A percentile compares a stretch with the other conserved stretches of the same genome.
These are phyloP conservation scores for Fusarium goolgardi DNA, from an alignment of 2,329 filamentous ascomycete species.

Conservation along the genomic window DNA sequence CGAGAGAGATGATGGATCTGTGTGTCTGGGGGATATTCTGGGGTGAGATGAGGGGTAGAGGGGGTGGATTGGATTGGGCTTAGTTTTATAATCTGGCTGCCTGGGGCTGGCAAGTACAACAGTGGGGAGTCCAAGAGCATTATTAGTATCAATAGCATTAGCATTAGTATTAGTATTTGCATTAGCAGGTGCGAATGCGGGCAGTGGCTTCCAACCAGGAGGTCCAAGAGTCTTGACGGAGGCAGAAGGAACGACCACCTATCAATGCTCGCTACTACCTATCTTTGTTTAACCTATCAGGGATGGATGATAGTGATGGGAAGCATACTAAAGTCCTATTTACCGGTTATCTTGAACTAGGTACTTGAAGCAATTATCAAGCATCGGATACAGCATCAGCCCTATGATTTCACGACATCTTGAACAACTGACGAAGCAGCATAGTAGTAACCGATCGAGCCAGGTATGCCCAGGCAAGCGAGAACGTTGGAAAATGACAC, in stretches of 20 bases:
- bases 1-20: conserved; percentile 23
- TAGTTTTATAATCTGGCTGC: conserved; percentile 14
- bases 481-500: conserved; percentile 17
- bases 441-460: neutral
- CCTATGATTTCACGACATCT: neutral
- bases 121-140: neutral
- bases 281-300: neutral
- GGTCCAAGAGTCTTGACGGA: neutral
- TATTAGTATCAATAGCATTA: neutral
- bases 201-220: conserved; percentile 24
- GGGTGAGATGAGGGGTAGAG: conserved; percentile 25
- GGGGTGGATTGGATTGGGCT: conserved; percentile 6
- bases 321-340: neutral
- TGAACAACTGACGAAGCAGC: neutral
- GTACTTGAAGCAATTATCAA: neutral
- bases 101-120: conserved; percentile 1
- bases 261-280: conserved; percentile 13
- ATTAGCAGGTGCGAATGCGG: conserved; percentile 11
- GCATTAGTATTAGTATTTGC: neutral
- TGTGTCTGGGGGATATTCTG: conserved; percentile 27
- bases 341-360: neutral
- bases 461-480: neutral
- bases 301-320: neutral
- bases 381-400: neutral
- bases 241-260: neutral